phyloP scores from a whole-genome alignment of 2,329 filamentous ascomycete species.

The Didymella glomerata region DNA sequence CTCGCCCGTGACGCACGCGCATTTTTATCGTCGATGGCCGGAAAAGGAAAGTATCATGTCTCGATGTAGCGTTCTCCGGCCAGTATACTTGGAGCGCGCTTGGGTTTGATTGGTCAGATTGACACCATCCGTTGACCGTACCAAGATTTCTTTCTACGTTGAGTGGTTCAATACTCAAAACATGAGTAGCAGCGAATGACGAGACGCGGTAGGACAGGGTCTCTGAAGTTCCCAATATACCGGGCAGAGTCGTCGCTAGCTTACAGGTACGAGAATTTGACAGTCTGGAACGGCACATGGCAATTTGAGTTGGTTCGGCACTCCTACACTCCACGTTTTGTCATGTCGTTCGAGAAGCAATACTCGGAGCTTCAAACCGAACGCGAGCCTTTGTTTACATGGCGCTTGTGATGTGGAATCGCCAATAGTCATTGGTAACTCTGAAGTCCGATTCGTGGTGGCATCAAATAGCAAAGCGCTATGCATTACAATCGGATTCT shows the following conservation, averaged over 20 bases:
- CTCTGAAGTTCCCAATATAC: background rate
- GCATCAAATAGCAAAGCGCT: background rate
- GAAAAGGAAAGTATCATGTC: slow-evolving; percentile 14
- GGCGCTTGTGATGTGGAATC: background rate
- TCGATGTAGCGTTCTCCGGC: slow-evolving; percentile 4
- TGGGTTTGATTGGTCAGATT: slow-evolving; percentile 11
- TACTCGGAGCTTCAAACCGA: background rate
- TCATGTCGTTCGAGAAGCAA: background rate
- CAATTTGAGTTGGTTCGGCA: background rate
- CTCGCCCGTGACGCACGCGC: background rate
- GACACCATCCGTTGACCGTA: slow-evolving; percentile 5
- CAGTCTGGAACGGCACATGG: slow-evolving; percentile 2
- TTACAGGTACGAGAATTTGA: background rate
- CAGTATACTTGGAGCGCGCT: background rate
- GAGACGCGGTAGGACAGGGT: background rate
- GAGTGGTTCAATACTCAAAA: background rate
- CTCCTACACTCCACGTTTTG: background rate
- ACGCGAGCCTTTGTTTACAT: background rate
- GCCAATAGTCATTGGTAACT: background rate
- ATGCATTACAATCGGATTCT: background rate
- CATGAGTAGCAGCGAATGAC: background rate
- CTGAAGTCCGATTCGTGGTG: background rate
- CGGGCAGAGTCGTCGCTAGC: background rate
- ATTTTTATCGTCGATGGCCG: slow-evolving; percentile 1
- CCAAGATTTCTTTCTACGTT: slow-evolving; percentile 3